These are phyloP conservation scores for Populus davidiana DNA, from an alignment of 345 rosid genomes.

Conservation along the genomic window DNA sequence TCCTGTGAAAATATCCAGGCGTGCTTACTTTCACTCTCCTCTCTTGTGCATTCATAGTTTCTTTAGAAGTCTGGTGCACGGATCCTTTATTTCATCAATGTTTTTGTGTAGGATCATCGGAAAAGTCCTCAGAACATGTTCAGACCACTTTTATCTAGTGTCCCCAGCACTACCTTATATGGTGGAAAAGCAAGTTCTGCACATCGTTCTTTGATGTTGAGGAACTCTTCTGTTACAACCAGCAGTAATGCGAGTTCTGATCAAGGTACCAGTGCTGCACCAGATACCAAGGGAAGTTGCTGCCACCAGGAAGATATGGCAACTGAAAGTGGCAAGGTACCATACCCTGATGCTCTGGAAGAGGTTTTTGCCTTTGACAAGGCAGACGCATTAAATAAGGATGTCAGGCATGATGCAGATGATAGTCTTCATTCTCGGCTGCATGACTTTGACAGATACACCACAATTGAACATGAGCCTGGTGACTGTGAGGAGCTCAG, in stretches of 20 bases:
- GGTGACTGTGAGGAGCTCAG: constrained; percentile 41
- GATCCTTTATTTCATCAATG: constrained; percentile 14
- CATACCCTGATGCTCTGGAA: constrained; percentile 45
- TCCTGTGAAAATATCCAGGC: neutral
- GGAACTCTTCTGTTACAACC: constrained; percentile 66
- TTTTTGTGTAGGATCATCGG: constrained; percentile 66
- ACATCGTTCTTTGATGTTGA: constrained; percentile 53
- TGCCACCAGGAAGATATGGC: constrained; percentile 38
- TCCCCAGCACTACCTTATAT: constrained; percentile 82
- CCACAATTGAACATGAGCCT: constrained; percentile 37
- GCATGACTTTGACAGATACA: constrained; percentile 37
- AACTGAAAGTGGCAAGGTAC: constrained; percentile 38
- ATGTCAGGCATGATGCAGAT: constrained; percentile 35
- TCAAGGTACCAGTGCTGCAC: constrained; percentile 48
- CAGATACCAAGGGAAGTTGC: constrained; percentile 55
- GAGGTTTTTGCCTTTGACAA: constrained; percentile 58
- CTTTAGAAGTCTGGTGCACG: constrained; percentile 11
- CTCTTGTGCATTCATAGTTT: neutral
- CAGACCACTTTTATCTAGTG: constrained; percentile 96
- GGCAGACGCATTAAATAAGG: constrained; percentile 43
- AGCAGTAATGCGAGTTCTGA: constrained; percentile 67
- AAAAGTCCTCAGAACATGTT: constrained; percentile 96
- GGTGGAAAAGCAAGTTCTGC: constrained; percentile 61
- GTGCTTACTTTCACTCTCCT: neutral
- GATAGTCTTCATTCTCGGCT: constrained; percentile 41